Base-by-base conservation (phyloP, 2,329 filamentous ascomycete species). In the Lachnellula cervina region DNA sequence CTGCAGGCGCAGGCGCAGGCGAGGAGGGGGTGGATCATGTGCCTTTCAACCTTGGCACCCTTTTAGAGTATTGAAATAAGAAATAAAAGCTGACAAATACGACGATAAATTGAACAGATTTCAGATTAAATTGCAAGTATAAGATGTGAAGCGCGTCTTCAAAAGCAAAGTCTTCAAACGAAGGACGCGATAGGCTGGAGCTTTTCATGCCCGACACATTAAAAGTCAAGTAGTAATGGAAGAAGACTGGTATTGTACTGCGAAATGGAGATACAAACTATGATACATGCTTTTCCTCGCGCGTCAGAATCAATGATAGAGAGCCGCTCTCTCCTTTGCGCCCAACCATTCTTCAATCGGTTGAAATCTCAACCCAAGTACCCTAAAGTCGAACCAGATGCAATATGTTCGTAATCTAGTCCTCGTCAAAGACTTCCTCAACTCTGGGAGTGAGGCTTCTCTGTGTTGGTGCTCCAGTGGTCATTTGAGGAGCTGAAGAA, bases 371-470 rank as follows among this genome's bases (percentile, higher is more conserved):
- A 32, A 4, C 28, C 28, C 9, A 32, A 8, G n/a, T n/a, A 13
- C 42, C 42, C 4, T 14, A 5, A 17, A 44, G 13, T 17, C 42
- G 17, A 44, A 44, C 23, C n/a, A 13, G 5, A 19, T 5, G 37
- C n/a, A 40, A 17, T 40, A 11, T 44, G 16, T 19, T 19, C 19
- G 17, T 21, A 44, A 19, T 11, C 19, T 19, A 68, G 40, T 69
- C 66, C 45, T 70, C 67, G 48, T 69, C 67, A 49, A 67, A 63
- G 4, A 70, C 73, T 57, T 78, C 76, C 62, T 79, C 76, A 17
- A 78, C 75, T 51, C 71, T 70, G 5, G 76, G 71, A 3, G 72
- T 64, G 25, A 76, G 64, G 56, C 72, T 66, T 55, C 75, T 71
- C 61, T 73, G 74, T 28, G 68, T 61, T 9, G 70, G 60, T 37